Percentiles rank a stretch among this genome's conserved stretches.
Conservation (phyloP, 2,329 filamentous ascomycete genomes). For the Scorias spongiosa region DNA sequence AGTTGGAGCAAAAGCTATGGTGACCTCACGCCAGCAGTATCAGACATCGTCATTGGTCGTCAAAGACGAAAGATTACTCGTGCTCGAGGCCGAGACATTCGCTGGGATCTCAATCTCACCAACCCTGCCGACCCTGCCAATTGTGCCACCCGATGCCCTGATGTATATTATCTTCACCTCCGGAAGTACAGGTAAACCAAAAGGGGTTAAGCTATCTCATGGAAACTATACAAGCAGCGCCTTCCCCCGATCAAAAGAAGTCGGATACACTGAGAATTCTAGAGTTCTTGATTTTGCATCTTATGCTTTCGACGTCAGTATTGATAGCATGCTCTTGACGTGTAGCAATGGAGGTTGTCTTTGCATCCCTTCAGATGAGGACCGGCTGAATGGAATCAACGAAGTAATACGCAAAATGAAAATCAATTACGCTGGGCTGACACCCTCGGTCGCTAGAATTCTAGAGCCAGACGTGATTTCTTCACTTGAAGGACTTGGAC, state of each 20-base stretch:
- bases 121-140: constrained; percentile 34
- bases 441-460: constrained; percentile 28
- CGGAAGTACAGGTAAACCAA: constrained; percentile 11
- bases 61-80: background rate
- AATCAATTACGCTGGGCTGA: constrained; percentile 30
- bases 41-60: background rate
- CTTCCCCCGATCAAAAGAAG: constrained; percentile 1
- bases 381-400: constrained; percentile 32
- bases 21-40: background rate
- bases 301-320: constrained; percentile 29
- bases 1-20: constrained; percentile 8
- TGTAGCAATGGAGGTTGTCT: constrained; percentile 30
- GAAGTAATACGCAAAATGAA: constrained; percentile 23
- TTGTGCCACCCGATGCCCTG: constrained; percentile 1
- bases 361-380: constrained; percentile 32
- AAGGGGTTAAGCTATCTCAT: constrained; percentile 8
- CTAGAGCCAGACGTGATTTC: constrained; percentile 25
- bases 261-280: constrained; percentile 21
- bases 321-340: constrained; percentile 24
- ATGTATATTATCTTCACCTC: constrained; percentile 14
- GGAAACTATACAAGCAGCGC: constrained; percentile 1
- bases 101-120: background rate
- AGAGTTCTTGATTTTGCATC: constrained; percentile 39
- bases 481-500: constrained; percentile 27
- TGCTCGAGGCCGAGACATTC: background rate